Evolutionary conservation across 352 stramenopile species (phyloP), one percentile per base, ranked within the genome.

Genomic region (Ophiocytium majus): DNA sequence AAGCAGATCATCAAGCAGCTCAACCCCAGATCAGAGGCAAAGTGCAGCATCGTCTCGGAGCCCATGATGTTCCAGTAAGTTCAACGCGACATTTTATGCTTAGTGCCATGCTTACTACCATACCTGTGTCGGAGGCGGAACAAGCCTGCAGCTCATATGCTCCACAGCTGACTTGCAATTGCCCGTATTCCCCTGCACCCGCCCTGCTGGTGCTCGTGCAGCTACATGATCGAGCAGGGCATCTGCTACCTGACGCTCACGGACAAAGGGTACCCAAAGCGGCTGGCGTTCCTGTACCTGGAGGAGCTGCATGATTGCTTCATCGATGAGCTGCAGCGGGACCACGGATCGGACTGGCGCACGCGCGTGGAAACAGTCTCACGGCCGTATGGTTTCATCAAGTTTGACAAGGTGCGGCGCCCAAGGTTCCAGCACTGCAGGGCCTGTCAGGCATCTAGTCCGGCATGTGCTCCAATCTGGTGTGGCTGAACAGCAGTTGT

Each of bases 321-420:
- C 86, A 91, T 98, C 32, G 92, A 97, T 83, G 95, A 98, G 82
- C 90, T 99, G 36, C 90, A 96, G 83, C 85, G 93, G 76, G 95
- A 98, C 86, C 94, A 97, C 80, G 94, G 94, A 36, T 91, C 91
- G 84, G 93, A 91, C 78, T 94, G 91, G 89, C 82, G 89, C 86
- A 78, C 76, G 36, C 76, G 85, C 37, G 94, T 99, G 50, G 95
- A 95, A 64, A 98, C 96, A 17, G 96, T 98, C 36, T 95, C 95
- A 76, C 93, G 96, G 32, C 97, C 97, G n/a, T 99, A 99, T 88
- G 95, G 95, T 49, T 99, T 99, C 90, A 99, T 99, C 88, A 98
- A 98, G 91, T 98, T 98, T 86, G 96, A 93, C 94, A 85, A 82
- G 91, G 78, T 88, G 66, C 82, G 64, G n/a, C n/a, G n/a, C n/a